phyloP scores from a whole-genome alignment of 192 early-diverging fungal species.

The Coemansia sp. region DNA sequence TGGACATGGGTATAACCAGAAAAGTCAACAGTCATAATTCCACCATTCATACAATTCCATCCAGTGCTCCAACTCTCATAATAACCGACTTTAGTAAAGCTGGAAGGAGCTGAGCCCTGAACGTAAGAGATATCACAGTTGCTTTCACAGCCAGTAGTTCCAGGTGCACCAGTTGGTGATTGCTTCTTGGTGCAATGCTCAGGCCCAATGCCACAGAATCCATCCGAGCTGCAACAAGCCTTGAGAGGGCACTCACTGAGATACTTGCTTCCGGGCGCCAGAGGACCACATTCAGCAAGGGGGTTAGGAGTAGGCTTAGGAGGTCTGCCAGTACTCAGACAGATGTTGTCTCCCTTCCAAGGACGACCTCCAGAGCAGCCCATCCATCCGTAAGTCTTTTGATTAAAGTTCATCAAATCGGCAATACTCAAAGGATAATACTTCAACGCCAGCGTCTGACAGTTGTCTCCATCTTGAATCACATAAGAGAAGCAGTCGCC shows the following conservation, averaged over 20 bases:
- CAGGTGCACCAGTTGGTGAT: not conserved
- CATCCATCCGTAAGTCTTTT: no score
- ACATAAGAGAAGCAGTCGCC: no score
- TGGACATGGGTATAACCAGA: constrained; percentile 9
- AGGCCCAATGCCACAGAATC: constrained; percentile 4
- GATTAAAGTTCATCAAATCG: no score
- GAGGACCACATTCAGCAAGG: not conserved
- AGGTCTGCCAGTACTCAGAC: not conserved
- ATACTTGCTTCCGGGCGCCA: constrained; percentile 5
- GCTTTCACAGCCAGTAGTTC: constrained; percentile 5
- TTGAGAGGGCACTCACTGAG: constrained; percentile 15
- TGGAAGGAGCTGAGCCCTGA: not conserved
- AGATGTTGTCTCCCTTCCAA: no score
- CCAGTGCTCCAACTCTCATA: constrained; percentile 11
- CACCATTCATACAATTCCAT: constrained; percentile 8
- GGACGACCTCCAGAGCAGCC: no score
- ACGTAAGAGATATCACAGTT: constrained; percentile 6
- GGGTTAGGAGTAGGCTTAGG: not conserved
- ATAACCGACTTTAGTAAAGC: constrained; percentile 8
- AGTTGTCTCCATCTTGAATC: no score
- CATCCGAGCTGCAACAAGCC: constrained; percentile 9
- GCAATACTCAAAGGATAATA: no score
- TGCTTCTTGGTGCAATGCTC: constrained; percentile 7
- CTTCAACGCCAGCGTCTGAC: no score
- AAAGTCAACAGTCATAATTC: not conserved